These are phyloP conservation scores for Fusarium goolgardi DNA, from an alignment of 2,329 filamentous ascomycete genomes.

Conservation along the genomic window DNA sequence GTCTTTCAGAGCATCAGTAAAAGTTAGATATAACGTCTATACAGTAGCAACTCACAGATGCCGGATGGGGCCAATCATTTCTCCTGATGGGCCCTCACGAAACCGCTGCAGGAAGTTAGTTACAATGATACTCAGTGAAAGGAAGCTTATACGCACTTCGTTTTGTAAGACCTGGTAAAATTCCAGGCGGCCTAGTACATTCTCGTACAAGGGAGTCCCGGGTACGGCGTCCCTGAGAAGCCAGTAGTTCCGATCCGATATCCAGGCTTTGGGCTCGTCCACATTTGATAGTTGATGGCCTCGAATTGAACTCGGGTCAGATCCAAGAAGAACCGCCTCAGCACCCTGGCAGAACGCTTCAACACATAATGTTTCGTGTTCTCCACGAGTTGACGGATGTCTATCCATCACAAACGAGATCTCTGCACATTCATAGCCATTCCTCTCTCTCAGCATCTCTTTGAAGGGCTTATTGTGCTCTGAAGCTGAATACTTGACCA, in stretches of 20 bases:
- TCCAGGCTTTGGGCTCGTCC: background rate
- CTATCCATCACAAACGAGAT: background rate
- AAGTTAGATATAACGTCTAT: background rate
- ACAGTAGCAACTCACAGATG: background rate
- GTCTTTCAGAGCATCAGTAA: slow-evolving; percentile 3
- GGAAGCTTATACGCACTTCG: background rate
- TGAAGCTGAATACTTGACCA: background rate
- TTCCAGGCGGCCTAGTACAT: background rate
- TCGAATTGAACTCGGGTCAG: background rate
- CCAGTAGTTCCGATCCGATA: slow-evolving; percentile 5
- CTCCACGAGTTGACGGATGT: background rate
- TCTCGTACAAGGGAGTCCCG: background rate
- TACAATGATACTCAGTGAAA: background rate
- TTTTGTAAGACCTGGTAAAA: background rate
- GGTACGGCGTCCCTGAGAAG: background rate
- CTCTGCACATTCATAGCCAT: background rate
- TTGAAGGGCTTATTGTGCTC: background rate
- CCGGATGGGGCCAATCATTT: background rate
- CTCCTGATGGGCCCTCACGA: background rate
- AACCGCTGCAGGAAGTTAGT: background rate
- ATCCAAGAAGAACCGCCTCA: background rate
- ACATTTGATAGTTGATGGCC: background rate
- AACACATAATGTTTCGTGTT: background rate
- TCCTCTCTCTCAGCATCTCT: background rate
- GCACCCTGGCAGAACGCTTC: slow-evolving; percentile 1